Base-by-base conservation (phyloP, 768 basidiomycete genomes). In the Lactifluus hygrophoroides region DNA sequence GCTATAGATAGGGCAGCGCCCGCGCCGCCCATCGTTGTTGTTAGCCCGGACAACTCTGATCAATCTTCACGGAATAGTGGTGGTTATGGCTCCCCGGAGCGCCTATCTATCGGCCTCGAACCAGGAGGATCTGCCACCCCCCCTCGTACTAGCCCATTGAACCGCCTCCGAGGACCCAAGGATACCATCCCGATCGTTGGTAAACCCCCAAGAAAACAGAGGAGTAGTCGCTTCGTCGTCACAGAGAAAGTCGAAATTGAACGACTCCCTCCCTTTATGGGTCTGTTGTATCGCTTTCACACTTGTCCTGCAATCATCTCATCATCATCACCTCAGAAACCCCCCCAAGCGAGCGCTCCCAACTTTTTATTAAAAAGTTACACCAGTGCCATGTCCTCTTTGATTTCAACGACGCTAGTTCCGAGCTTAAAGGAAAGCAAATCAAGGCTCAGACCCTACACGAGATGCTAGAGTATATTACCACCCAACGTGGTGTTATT, bases 381-480 rank as follows among this genome's bases (percentile, higher is more conserved):
- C 86, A 88, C 71, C 96, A 99, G 70, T 98, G 95, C 74, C 85
- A 89, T 56, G 94, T 97, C 62, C 75, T 99, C 42, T 99, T 99
- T 72, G 96, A 99, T 74, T 99, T 99, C 74, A 98, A 97, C 69
- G 96, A 99, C 70, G 90, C 94, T 46, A 94, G 90, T 67, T 79
- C 90, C 28, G 96, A 99, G 67, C 81, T 99, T 68, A 90, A 88
- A 72, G 94, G 94, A 65, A 99, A 99, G 75, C 95, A 97, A 72
- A 90, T 98, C 75, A 99, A 99, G 77, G 91, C 94, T 2, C 93
- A 96, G 72, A 92, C 96, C 14, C 75, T 99, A 61, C 91, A 96
- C 65, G 96, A 99, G 75, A 91, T 99, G 90, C 80, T 99, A 69
- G 96, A 99, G 69, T 98, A 97, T 70, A 96, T 99, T 73, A 97